A percentile compares a stretch with the other conserved stretches of the same genome.
These are phyloP conservation scores for Arabis alpina DNA, from an alignment of 345 rosid species.

Conservation along the genomic window DNA sequence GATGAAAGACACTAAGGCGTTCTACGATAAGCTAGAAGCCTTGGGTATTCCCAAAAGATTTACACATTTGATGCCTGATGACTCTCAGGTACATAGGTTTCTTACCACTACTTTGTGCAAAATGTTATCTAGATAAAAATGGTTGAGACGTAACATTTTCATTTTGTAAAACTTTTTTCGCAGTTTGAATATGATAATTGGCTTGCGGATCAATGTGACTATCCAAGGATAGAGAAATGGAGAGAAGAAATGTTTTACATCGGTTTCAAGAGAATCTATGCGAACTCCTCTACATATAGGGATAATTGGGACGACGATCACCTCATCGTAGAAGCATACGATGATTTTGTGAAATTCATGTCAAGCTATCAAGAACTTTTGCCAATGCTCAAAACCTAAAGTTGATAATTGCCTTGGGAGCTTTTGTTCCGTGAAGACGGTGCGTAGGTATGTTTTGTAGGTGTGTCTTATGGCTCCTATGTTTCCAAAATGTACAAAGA, in stretches of 20 bases:
- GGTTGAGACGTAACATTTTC: background rate
- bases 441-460: constrained; percentile 16
- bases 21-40: constrained; percentile 64
- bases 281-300: constrained; percentile 53
- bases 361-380: constrained; percentile 39
- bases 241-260: constrained; percentile 53
- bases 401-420: background rate
- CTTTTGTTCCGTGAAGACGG: background rate
- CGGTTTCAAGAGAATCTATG: constrained; percentile 24
- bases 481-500: constrained; percentile 9
- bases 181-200: constrained; percentile 70
- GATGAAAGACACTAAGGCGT: constrained; percentile 52
- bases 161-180: background rate
- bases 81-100: constrained; percentile 30
- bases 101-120: background rate
- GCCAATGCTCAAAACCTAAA: constrained; percentile 43
- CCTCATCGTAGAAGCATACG: constrained; percentile 52
- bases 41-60: constrained; percentile 64
- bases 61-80: constrained; percentile 60
- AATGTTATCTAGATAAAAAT: background rate
- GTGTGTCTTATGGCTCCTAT: constrained; percentile 20
- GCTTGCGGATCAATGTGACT: constrained; percentile 53
- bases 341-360: constrained; percentile 52
- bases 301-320: constrained; percentile 71
- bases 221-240: constrained; percentile 59